Percentiles rank a stretch among this genome's conserved stretches.
These are phyloP conservation scores for Botrytis deweyae DNA, from an alignment of 2,329 filamentous ascomycete genomes.

Conservation along the genomic window DNA sequence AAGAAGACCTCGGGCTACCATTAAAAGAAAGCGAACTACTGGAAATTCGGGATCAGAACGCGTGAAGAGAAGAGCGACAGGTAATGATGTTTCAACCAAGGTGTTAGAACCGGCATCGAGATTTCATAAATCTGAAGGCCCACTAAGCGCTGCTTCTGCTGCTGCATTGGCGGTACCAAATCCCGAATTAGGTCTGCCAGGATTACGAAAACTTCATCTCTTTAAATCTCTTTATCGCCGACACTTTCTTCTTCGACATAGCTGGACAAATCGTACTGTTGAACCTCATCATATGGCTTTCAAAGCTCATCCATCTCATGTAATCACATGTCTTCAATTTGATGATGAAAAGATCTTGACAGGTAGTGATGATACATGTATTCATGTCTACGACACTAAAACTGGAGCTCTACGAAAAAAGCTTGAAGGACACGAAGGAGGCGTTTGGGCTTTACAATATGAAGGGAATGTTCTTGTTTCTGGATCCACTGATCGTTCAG, in stretches of 20 bases:
- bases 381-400: constrained; percentile 97
- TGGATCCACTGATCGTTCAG: constrained; percentile 91
- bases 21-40: constrained; percentile 39
- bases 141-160: constrained; percentile 80
- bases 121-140: constrained; percentile 65
- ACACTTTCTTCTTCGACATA: constrained; percentile 84
- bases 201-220: constrained; percentile 79
- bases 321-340: constrained; percentile 96
- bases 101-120: constrained; percentile 30
- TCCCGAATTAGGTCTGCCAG: constrained; percentile 74
- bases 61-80: constrained; percentile 37
- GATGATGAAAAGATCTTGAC: constrained; percentile 98
- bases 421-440: constrained; percentile 90
- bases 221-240: constrained; percentile 96
- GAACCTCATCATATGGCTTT: constrained; percentile 93
- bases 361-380: constrained; percentile 94
- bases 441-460: constrained; percentile 96
- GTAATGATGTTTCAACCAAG: constrained; percentile 35
- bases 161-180: constrained; percentile 81
- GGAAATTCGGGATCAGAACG: constrained; percentile 31
- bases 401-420: constrained; percentile 81
- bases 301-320: constrained; percentile 91
- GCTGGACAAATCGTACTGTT: constrained; percentile 84
- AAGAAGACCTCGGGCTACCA: constrained; percentile 33
- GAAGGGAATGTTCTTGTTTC: constrained; percentile 94